A percentile compares a stretch with the other conserved stretches of the same genome.
These are phyloP conservation scores for Cladochytrium replicatum DNA, from an alignment of 192 early-diverging fungal species.

Conservation along the genomic window DNA sequence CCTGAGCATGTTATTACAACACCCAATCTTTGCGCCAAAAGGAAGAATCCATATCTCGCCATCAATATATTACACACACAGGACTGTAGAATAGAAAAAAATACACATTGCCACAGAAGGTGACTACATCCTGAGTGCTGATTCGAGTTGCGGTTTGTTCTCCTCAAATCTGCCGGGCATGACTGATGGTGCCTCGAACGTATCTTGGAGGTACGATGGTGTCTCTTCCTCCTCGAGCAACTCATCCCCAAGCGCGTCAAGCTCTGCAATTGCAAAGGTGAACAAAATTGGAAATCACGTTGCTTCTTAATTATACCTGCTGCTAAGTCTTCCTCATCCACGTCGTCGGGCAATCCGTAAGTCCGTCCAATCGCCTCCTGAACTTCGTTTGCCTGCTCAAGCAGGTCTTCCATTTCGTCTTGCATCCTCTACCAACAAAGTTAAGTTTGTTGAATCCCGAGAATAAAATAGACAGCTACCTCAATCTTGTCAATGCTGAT, in stretches of 20 bases:
- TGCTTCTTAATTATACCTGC: constrained; percentile 47
- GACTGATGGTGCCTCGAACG: constrained; percentile 1
- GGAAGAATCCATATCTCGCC: too few relatives aligned
- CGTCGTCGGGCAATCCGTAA: constrained; percentile 87
- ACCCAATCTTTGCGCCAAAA: too few relatives aligned
- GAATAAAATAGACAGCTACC: constrained; percentile 33
- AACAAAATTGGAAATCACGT: neutral
- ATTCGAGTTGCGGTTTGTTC: too few relatives aligned
- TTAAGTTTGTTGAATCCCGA: neutral
- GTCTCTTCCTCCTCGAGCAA: constrained; percentile 68
- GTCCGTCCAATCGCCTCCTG: constrained; percentile 89
- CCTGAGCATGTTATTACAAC: too few relatives aligned
- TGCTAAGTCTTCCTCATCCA: constrained; percentile 96
- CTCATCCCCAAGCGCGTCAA: constrained; percentile 95
- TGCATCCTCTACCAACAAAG: constrained; percentile 61
- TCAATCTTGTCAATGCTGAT: constrained; percentile 92
- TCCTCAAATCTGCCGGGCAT: neutral
- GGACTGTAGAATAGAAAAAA: too few relatives aligned
- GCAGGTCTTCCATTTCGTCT: constrained; percentile 96
- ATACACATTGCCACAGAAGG: too few relatives aligned
- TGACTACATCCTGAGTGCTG: too few relatives aligned
- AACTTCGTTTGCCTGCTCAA: constrained; percentile 95
- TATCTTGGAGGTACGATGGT: constrained; percentile 76
- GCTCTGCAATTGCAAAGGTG: constrained; percentile 43
- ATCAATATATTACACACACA: too few relatives aligned